Percentiles rank a stretch among this genome's conserved stretches.
These are phyloP conservation scores for Dalbergia cochinchinensis DNA, from an alignment of 306 rosid species.

Conservation along the genomic window DNA sequence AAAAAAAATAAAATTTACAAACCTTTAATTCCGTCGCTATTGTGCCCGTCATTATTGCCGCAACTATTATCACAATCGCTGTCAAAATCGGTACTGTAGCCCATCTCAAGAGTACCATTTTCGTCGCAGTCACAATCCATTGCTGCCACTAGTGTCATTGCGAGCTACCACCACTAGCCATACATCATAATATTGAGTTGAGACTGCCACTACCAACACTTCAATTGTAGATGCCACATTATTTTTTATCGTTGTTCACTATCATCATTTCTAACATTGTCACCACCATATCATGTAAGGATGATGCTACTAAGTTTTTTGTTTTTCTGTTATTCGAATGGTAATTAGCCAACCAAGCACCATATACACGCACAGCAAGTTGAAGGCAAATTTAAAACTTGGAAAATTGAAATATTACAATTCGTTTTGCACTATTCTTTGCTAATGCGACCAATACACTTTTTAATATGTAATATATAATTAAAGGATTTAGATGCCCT, in stretches of 20 bases:
- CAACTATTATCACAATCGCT: not conserved
- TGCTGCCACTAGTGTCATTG: not conserved
- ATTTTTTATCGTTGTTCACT: not conserved
- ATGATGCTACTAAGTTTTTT: not conserved
- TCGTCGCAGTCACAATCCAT: slow-evolving; percentile 10
- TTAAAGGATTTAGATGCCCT: no score
- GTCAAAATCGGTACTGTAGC: not conserved
- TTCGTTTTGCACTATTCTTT: not conserved
- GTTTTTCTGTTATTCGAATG: not conserved
- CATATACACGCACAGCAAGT: not conserved
- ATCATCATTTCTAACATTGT: slow-evolving; percentile 10
- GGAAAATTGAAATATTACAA: not conserved
- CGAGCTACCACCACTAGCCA: not conserved
- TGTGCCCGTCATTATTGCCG: not conserved
- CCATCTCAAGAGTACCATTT: not conserved
- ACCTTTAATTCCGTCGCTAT: not conserved
- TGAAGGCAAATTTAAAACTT: not conserved
- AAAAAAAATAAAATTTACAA: no score
- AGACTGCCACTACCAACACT: not conserved
- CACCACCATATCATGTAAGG: not conserved
- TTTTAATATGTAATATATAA: not conserved
- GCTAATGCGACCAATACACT: not conserved
- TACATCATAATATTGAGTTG: not conserved
- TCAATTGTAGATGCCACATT: not conserved
- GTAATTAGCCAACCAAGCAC: not conserved